phyloP scores from a whole-genome alignment of 192 early-diverging fungal species.

The Allomyces arbusculus region DNA sequence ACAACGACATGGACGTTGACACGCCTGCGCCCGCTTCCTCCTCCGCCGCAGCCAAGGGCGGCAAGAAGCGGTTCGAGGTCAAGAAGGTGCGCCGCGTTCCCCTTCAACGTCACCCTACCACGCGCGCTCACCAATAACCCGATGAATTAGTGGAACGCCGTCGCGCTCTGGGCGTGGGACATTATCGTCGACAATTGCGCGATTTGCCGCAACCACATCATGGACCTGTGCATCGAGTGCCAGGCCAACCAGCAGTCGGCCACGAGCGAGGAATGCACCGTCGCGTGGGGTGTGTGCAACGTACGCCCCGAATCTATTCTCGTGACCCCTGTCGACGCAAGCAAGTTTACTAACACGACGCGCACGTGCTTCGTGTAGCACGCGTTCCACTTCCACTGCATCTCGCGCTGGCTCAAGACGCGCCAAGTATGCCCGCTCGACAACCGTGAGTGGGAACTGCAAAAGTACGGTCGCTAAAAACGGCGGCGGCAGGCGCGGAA shows the following conservation, averaged over 20 bases:
- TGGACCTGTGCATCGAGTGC: conserved; percentile 98
- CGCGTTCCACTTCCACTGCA: conserved; percentile 98
- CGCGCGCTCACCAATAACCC: neutral
- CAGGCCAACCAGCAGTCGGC: conserved; percentile 91
- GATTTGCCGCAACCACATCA: conserved; percentile 98
- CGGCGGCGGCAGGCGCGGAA: too few species aligned
- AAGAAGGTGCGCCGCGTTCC: neutral
- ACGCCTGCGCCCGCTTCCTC: neutral
- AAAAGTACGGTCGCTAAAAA: conserved; percentile 44
- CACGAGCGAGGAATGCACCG: conserved; percentile 78
- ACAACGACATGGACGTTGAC: neutral
- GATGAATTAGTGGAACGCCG: conserved; percentile 79
- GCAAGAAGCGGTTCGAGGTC: neutral
- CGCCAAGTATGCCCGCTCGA: conserved; percentile 92
- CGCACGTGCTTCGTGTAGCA: conserved; percentile 28
- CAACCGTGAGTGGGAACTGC: conserved; percentile 96
- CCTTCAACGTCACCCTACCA: neutral
- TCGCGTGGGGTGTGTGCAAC: conserved; percentile 92
- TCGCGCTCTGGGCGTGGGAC: conserved; percentile 98
- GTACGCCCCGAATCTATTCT: conserved; percentile 26
- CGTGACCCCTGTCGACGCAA: neutral
- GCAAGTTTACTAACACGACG: neutral
- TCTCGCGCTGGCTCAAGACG: conserved; percentile 90
- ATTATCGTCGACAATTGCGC: conserved; percentile 96
- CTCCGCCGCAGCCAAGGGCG: neutral